Conservation (phyloP, 805 yeast species). For the Wickerhamomyces canadensis region DNA sequence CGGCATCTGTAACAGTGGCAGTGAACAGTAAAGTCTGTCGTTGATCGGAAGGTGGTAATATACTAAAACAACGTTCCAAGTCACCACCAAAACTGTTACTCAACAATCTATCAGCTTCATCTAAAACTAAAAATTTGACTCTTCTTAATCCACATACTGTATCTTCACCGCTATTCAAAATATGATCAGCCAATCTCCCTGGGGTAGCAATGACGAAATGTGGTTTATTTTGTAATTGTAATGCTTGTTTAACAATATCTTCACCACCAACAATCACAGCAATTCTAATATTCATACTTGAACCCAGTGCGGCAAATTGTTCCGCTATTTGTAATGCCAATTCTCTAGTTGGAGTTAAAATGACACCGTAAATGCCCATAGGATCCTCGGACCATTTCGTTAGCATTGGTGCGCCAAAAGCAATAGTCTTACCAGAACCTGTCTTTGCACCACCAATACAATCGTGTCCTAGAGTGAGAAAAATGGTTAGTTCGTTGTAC, state of each 20-base stretch:
- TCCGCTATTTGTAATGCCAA: constrained; percentile 96
- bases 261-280: constrained; percentile 91
- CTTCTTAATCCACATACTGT: constrained; percentile 73
- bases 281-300: constrained; percentile 80
- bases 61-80: constrained; percentile 62
- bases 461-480: constrained; percentile 46
- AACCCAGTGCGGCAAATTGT: constrained; percentile 90
- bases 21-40: constrained; percentile 91
- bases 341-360: constrained; percentile 90
- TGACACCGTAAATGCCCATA: constrained; percentile 81
- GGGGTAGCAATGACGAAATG: constrained; percentile 97
- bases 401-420: constrained; percentile 97
- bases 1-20: constrained; percentile 94
- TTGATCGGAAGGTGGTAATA: constrained; percentile 61
- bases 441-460: constrained; percentile 98
- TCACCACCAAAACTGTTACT: constrained; percentile 81
- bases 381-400: constrained; percentile 96
- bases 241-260: constrained; percentile 84
- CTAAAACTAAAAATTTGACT: constrained; percentile 77
- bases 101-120: constrained; percentile 92
- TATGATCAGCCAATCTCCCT: constrained; percentile 91
- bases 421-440: constrained; percentile 96
- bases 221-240: constrained; percentile 75
- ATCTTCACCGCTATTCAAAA: constrained; percentile 82
- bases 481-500: background rate